Conservation (phyloP, 2,329 filamentous ascomycete species). For the Venturia oleaginea region DNA sequence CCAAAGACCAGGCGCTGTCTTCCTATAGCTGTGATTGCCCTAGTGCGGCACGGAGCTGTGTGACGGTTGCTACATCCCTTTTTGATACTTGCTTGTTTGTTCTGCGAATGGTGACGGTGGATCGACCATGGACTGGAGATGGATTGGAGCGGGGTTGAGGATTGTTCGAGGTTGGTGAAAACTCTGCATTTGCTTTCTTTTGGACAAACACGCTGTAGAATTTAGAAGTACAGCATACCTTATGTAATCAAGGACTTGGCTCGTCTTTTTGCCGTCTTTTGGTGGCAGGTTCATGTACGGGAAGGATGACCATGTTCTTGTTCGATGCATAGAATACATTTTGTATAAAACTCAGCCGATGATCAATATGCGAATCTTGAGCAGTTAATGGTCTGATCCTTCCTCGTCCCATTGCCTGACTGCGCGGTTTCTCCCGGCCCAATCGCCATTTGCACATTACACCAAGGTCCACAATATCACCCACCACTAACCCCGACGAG, state of each 20-base stretch:
- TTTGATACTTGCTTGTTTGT: neutral
- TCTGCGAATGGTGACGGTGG: neutral
- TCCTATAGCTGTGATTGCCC: constrained; percentile 12
- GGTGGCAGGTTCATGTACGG: neutral
- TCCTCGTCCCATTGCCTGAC: neutral
- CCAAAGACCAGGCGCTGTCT: constrained; percentile 8
- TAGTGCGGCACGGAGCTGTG: constrained; percentile 10
- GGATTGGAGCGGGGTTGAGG: neutral
- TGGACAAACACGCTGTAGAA: neutral
- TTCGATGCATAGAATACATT: neutral
- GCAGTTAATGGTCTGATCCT: neutral
- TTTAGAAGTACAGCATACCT: neutral
- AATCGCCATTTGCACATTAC: neutral
- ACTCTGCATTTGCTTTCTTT: neutral
- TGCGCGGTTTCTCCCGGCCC: neutral
- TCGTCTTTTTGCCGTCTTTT: neutral
- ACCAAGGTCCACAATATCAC: neutral
- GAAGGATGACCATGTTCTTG: neutral
- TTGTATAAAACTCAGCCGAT: neutral
- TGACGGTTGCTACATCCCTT: constrained; percentile 9
- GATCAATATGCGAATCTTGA: neutral
- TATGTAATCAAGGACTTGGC: neutral
- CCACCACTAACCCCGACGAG: neutral
- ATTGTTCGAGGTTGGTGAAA: neutral
- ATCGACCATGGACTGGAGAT: neutral